Evolutionary conservation across 371 early-diverging fungal species (phyloP), one percentile per base, ranked within the genome.

Genomic region (Sporodiniella umbellata): DNA sequence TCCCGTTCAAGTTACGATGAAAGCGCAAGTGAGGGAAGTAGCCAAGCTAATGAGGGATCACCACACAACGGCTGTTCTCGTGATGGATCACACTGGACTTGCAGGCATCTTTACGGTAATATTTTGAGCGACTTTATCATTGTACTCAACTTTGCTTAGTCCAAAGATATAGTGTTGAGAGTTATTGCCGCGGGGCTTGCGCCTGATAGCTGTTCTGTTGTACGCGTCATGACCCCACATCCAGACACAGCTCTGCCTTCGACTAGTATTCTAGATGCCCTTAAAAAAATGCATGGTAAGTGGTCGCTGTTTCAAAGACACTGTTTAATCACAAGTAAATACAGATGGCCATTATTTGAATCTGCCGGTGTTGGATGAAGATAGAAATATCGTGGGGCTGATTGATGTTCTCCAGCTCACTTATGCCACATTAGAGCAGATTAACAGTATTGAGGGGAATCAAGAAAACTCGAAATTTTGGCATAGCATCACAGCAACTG

Each of bases 191-290:
- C 94, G 44, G 88, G 88, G 10, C 70, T 93, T 31, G 88, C 93
- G 65, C 94, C 95, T 51, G 73, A 73, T 45, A 90, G 81, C 17
- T 94, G 94, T 62, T 85, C 87, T 35, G 94, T 95, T 26, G 87
- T 92, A 24, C 83, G 94, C 54, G 94, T 95, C 14, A 94, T 96
- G 95, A 96, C 96, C 3, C 95, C 95, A 37, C 92, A 94, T 46
- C 96, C 96, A 1, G 96, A 96, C 73, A 88, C 89, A 11, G 90
- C 92, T 6, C 52, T 81, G 35, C 74, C 86, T 8, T 68, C 81
- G 24, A 88, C 87, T n/a, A 79, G 91, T 26, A 88, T 95, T 48
- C 66, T 94, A 35, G 94, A 94, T 42, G 96, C 95, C 14, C 78
- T 96, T 44, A 89, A 91, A 69, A 88, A 87, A 66, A 88, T 96